Base-by-base conservation (phyloP, 495 filamentous ascomycete species). In the Xylaria intraflava region DNA sequence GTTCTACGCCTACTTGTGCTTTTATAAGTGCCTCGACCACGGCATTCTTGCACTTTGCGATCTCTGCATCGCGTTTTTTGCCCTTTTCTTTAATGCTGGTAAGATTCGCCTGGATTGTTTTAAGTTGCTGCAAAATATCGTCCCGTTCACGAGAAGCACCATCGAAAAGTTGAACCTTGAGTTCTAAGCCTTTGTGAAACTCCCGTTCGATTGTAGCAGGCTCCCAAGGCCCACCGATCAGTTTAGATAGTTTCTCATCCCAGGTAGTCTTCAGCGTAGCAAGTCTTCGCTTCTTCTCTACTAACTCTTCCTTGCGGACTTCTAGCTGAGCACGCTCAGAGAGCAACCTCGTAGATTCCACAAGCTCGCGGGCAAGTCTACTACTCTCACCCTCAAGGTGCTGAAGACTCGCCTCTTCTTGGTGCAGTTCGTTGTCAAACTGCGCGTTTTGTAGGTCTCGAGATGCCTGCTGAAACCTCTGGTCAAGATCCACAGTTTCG, bases 61-160 rank as follows among this genome's bases (percentile, higher is more conserved):
- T 75, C 51, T 91, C 85, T 41, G 80, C 75, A 26, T 80, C 72
- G 47, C 84, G 84, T 61, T 82, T 80, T 41, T 74, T 82, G 23
- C 87, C 68, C 44, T 73, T 81, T 17, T 81, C 81, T 27, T 79
- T 78, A 11, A 70, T 65, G 40, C 74, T 83, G 14, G 80, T 84
- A n/a, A 95, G 73, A 62, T 85, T 89, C 65, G 80, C 88, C 55
- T 93, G 84, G 19, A 88, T 68, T 47, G 91, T 83, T 61, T 89
- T 85, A 9, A 93, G 74, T 49, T 95, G 84, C 62, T 85, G 78
- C 59, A 76, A 82, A 8, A 81, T 75, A 20, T 73, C 72, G 44
- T 95, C 89, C 36, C 88, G 84, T 38, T 83, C 72, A 41, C 78
- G 75, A 60, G 87, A 83, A 2, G 82, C 78, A 42, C 88, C 82